phyloP scores from a whole-genome alignment of 2,329 filamentous ascomycete species.

The Microascus cirrosus region DNA sequence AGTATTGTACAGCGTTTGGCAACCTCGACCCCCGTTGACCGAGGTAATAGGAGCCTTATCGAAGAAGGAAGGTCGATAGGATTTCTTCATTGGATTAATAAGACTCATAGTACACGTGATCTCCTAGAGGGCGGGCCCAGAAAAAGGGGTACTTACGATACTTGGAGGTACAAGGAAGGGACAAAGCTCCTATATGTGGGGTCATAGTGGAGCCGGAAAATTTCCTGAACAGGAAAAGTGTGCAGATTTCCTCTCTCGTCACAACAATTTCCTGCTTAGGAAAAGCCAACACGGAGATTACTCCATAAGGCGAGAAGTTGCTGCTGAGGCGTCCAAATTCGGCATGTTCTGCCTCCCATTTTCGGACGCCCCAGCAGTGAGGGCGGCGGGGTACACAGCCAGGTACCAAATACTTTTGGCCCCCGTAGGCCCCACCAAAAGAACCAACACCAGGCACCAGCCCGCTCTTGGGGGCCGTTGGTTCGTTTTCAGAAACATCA shows the following conservation, averaged over 20 bases:
- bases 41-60: too few species aligned
- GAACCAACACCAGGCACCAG: background rate
- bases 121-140: too few species aligned
- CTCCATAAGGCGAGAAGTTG: background rate
- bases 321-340: background rate
- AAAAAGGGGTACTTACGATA: background rate
- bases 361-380: background rate
- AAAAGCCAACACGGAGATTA: background rate
- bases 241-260: background rate
- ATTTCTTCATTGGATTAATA: too few species aligned
- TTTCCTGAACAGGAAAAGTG: background rate
- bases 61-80: too few species aligned
- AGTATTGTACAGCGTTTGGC: too few species aligned
- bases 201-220: background rate
- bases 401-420: slow-evolving; percentile 2
- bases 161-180: background rate
- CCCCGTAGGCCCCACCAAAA: background rate
- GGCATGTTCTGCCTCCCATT: slow-evolving; percentile 1
- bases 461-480: background rate
- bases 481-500: background rate
- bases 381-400: background rate
- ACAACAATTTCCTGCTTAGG: background rate
- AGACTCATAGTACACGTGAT: too few species aligned
- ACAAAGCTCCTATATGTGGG: background rate
- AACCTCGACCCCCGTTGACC: too few species aligned